Percentiles rank a stretch among this genome's conserved stretches.
phyloP scores from a whole-genome alignment of 2,329 filamentous ascomycete species.

The Calcarisporium arbuscula region DNA sequence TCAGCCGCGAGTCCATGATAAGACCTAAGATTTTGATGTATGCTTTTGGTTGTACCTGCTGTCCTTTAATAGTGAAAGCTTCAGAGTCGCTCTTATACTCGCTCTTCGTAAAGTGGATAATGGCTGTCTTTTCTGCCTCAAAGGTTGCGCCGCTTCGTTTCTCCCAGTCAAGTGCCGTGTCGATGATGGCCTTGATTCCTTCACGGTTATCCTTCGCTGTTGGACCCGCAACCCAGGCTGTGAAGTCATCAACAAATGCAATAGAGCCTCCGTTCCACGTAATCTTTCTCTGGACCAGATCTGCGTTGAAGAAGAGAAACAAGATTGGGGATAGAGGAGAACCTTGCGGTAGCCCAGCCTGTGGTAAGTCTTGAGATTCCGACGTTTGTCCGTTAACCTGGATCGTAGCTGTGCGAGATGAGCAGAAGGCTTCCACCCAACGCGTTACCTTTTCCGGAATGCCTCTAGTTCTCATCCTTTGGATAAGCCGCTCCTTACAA shows the following conservation, averaged over 20 bases:
- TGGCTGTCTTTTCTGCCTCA: conserved; percentile 17
- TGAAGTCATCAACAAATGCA: conserved; percentile 18
- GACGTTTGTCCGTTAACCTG: no score
- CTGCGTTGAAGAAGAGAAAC: conserved; percentile 24
- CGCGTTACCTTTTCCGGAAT: no score
- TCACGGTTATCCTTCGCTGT: conserved; percentile 14
- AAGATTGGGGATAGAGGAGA: conserved; percentile 28
- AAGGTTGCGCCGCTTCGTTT: conserved; percentile 19
- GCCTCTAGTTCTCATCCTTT: no score
- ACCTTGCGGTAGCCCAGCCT: conserved; percentile 22
- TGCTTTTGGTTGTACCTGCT: not conserved
- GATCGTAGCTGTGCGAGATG: no score
- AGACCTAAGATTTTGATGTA: conserved; percentile 5
- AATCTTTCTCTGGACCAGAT: conserved; percentile 5
- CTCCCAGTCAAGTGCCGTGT: conserved; percentile 15
- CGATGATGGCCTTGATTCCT: conserved; percentile 18
- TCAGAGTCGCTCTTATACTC: not conserved
- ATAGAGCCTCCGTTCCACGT: conserved; percentile 1
- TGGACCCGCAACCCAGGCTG: conserved; percentile 14
- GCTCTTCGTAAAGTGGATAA: conserved; percentile 16
- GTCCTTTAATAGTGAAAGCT: conserved; percentile 10
- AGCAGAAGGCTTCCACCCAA: no score
- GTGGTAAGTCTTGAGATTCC: conserved; percentile 18
- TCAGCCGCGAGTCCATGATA: conserved; percentile 14
- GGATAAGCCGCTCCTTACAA: no score